Base-by-base conservation (phyloP, 2,329 filamentous ascomycete species). In the Fusarium concolor region DNA sequence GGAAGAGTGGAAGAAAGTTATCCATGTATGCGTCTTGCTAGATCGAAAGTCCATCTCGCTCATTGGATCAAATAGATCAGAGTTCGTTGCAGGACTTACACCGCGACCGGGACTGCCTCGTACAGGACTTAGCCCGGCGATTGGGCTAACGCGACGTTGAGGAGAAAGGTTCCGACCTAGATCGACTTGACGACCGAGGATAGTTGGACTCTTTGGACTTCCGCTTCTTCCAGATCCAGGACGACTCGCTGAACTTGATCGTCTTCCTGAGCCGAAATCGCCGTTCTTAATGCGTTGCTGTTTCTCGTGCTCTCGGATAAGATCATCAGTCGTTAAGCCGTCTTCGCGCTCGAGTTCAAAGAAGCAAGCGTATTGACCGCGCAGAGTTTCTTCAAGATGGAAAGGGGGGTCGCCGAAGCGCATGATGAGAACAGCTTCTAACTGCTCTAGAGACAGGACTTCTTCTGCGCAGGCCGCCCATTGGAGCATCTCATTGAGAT, bases 401-500 rank as follows among this genome's bases (percentile, higher is more conserved):
- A 77, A 78, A 2, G 76, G 81, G 9, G 75, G 78, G 43, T 83
- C 80, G 0, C 77, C 77, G 53, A 82, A 82, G 33, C 76, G 76
- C 43, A 84, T 73, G n/a, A 79, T 77, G 20, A 85, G 73, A 1
- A 80, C 76, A 2, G 78, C 76, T 56, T 85, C 83, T 6, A 85
- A 67, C 50, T 83, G 79, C 28, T 80, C 81, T 5, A 85, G 72
- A 1, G 77, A 80, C 39, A 85, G 58, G 1, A 81, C 79, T 53
- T 80, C 76, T 51, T 82, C 76, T 2, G 83, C 81, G 33, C 82
- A 84, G 2, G 81, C 77, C 2, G 81, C 77, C 83, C 83, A 85
- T 11, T 76, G 74, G 6, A 85, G 70, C 62, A 84, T 78, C 68
- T 83, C 81, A 38, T 84, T 83, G n/a, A 85, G 67, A 42, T 84